Base-by-base conservation (phyloP, 805 yeast genomes). In the Saccharomycopsis lassenensis region DNA sequence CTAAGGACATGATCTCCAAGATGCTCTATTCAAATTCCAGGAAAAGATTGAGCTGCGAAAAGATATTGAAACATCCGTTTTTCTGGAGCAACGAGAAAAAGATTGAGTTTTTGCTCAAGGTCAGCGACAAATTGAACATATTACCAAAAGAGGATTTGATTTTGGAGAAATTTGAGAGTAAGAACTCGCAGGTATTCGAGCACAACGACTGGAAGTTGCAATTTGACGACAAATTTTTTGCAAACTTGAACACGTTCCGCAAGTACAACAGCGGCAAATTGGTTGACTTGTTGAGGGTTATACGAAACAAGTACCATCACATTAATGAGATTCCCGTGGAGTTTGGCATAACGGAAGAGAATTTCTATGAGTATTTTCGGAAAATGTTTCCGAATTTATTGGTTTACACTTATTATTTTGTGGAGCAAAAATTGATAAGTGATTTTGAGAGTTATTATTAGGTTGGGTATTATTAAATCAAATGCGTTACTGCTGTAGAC, bases 261-360 rank as follows among this genome's bases (percentile, higher is more conserved):
- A 87, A 85, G 55, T 91, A 91, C 55, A 78, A 79, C 45, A 70
- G 80, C 1, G 74, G 69, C 39, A 81, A 76, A 48, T 57, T 91
- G 31, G 74, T 86, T 76, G 98, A 91, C 54, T 59, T 91, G 35
- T 58, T 91, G 40, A 64, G 99, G 40, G 95, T 95, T 0, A 57
- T 91, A 47, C 67, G 99, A 49, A 91, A 91, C 60, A 91, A 91
- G 56, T 79, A 84, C 51, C 97, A 91, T 55, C 99, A 91, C 55
- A 89, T 70, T 55, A 85, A 85, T 58, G 98, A 91, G 54, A 59
- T 87, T 52, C 95, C 95, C 1, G 65, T 59, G 7, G 69, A 62
- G 10, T 63, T 91, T 40, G 74, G 72, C 35, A 53, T 52, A 11
- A 65, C 71, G 33, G 79, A 91, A 72, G 78, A 74, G 33, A 95